phyloP scores from a whole-genome alignment of 331 rosid genomes.

The Spiraea crenata region DNA sequence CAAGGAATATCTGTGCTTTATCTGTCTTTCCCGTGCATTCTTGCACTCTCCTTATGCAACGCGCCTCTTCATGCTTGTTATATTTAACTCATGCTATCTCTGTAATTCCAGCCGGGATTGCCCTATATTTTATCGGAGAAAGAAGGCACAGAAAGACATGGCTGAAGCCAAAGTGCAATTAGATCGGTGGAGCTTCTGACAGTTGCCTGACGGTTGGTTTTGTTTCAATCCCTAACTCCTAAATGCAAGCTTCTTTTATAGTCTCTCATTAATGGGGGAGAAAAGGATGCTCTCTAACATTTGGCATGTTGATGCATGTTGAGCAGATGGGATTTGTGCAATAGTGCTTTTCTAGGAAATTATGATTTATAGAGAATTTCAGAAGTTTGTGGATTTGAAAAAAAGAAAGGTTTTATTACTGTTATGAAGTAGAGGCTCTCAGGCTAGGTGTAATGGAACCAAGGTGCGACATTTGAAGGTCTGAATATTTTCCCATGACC shows the following conservation, averaged over 20 bases:
- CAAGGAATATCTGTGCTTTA: neutral
- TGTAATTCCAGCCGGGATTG: constrained; percentile 80
- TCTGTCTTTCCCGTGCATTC: neutral
- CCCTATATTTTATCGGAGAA: constrained; percentile 90
- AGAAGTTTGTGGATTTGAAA: constrained; percentile 3
- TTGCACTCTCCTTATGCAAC: neutral
- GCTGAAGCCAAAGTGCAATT: constrained; percentile 81
- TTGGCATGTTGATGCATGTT: neutral
- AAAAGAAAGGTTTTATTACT: neutral
- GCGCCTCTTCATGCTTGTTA: neutral
- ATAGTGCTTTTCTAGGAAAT: neutral
- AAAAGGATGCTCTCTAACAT: too few relatives aligned
- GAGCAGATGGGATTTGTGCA: neutral
- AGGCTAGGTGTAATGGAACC: neutral
- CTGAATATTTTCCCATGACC: neutral
- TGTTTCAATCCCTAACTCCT: neutral
- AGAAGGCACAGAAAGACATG: constrained; percentile 98
- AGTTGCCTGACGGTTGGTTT: constrained; percentile 22
- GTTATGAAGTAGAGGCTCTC: neutral
- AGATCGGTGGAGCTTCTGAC: constrained; percentile 82
- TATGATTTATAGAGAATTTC: neutral
- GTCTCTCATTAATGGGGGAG: too few relatives aligned
- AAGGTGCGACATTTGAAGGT: neutral
- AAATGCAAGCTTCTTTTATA: too few relatives aligned
- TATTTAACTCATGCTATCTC: constrained; percentile 13